These are phyloP conservation scores for Mycena leptocephala DNA, from an alignment of 768 basidiomycete genomes.

Conservation along the genomic window DNA sequence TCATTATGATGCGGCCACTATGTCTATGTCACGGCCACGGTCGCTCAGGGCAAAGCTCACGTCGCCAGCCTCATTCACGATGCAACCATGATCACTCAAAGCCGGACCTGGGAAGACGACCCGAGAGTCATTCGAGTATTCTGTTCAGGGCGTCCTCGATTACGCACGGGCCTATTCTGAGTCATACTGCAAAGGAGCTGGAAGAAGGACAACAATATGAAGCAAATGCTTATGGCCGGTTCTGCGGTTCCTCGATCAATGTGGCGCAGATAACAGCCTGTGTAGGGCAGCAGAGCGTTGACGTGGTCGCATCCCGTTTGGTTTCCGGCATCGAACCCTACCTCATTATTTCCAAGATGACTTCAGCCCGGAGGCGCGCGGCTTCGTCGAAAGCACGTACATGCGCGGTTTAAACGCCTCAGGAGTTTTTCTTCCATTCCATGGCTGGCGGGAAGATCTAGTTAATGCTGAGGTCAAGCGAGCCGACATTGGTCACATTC, in stretches of 20 bases:
- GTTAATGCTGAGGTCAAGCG: constrained; percentile 99
- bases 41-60: constrained; percentile 84
- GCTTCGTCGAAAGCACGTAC: constrained; percentile 99
- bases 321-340: constrained; percentile 95
- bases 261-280: constrained; percentile 99
- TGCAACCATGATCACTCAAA: constrained; percentile 91
- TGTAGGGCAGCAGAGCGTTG: constrained; percentile 98
- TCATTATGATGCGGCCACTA: constrained; percentile 92
- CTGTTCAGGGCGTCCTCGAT: constrained; percentile 93
- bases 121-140: constrained; percentile 97
- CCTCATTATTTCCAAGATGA: constrained; percentile 99
- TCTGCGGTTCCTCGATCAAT: constrained; percentile 99
- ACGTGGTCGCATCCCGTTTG: constrained; percentile 98
- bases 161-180: constrained; percentile 96
- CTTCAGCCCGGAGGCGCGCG: constrained; percentile 97
- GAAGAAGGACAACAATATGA: constrained; percentile 99
- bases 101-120: constrained; percentile 98
- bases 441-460: constrained; percentile 99
- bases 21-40: constrained; percentile 90
- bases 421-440: constrained; percentile 99
- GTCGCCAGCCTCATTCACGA: constrained; percentile 87
- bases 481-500: constrained; percentile 99
- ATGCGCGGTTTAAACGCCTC: constrained; percentile 95
- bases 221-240: constrained; percentile 99
- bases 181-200: constrained; percentile 95